Base-by-base conservation (phyloP, 306 rosid species). In the Prunus mume region DNA sequence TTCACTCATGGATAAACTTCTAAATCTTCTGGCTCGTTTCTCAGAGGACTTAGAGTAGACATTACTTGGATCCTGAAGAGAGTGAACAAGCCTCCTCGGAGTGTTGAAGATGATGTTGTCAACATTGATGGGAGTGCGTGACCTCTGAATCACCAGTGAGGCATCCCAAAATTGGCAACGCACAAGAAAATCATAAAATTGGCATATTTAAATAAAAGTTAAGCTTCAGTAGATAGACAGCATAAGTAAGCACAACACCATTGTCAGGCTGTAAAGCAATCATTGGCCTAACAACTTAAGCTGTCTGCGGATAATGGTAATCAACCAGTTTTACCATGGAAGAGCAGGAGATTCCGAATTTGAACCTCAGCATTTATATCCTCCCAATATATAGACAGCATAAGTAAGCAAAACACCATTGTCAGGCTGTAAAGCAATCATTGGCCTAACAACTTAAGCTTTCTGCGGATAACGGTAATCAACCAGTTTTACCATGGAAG, bases 31-130 rank as follows among this genome's bases (percentile, higher is more conserved):
- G 27, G 47, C 58, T 34, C 47, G 85, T 58, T 79, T 85, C 83
- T 74, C 83, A 49, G 85, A 88, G 74, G 65, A 83, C 74, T 73
- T 84, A 2, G 89, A 88, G 72, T 75, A 81, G 18, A 24, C 81
- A n/a, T 78, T 80, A 60, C 65, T 69, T 77, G 76, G 80, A 73
- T 90, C 92, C 83, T 90, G 96, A 73, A 89, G 95, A 71, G 98
- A 92, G 82, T 84, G 91, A 70, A 90, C 81, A 67, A 88, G 93
- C 87, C 88, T 89, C 72, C 91, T 86, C 2, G 96, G 98, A 71
- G 98, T 89, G 50, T 69, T 43, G 72, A 83, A 92, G 85, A 87
- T 87, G 9, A 85, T 66, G 20, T 38, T 76, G 72, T 92, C 94
- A 47, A 81, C 82, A 8, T 79, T 85, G 13, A 87, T 83, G 15